Evolutionary conservation across 2,329 filamentous ascomycete genomes (phyloP), one percentile per base, ranked within the genome.

Genomic region (Lasiodiplodia sp.): DNA sequence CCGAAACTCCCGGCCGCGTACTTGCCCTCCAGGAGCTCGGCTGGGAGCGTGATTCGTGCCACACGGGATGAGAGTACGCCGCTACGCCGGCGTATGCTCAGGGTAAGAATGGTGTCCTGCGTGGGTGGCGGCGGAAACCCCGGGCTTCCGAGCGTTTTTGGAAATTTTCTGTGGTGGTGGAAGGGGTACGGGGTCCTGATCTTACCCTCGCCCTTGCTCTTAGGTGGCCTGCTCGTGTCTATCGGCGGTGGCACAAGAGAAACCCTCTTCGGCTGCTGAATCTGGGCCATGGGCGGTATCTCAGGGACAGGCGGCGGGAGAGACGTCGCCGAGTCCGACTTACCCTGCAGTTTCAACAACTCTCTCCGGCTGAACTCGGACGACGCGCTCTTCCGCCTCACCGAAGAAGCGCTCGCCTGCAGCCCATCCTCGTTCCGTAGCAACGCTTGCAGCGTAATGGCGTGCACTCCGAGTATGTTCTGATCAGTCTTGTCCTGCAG

Each of bases 381-480:
- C 31, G 60, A 52, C 21, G 44, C 55, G 44, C 56, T 60, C 66
- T 62, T 67, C 28, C 66, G 31, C n/a, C 56, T 56, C 23, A 57
- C 49, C 7, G 38, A 53, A 21, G 62, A 64, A 4, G 58, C 67
- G 52, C 47, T 69, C 40, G 21, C 55, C 23, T 69, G 40, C 37
- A 66, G 37, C 5, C 47, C 64, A 34, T 65, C 66, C 38, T 68
- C 64, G n/a, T 69, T 57, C 10, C 66, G 56, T 25, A 69, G 21
- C 21, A 71, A 38, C 7, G 69, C 69, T 25, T 68, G 68, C 40
- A 71, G 28, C 38, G 69, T 71, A n/a, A 71, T 69, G 16, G 69
- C 68, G 40, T 71, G 69, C 31, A 64, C 68, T 7, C 60, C 64
- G 4, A 71, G 57, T 23, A 69, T 69, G 4, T 62, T 57, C 49